phyloP scores from a whole-genome alignment of 345 rosid genomes.

The Hibiscus tridactylites region DNA sequence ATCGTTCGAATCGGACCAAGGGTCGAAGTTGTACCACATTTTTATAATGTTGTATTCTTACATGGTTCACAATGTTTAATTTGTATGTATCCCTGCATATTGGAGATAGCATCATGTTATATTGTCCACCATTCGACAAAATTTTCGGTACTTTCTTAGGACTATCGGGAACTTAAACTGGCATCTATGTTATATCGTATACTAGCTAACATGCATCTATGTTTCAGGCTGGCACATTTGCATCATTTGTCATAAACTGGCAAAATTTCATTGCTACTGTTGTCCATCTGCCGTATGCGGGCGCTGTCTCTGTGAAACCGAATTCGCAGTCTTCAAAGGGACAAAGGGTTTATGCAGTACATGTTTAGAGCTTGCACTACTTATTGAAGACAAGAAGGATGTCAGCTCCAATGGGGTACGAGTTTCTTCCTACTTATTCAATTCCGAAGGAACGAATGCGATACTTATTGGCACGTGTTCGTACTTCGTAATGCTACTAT shows the following conservation, averaged over 20 bases:
- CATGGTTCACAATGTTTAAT: not conserved
- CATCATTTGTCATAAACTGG: conserved; percentile 25
- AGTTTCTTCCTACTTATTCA: not conserved
- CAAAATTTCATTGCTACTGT: conserved; percentile 42
- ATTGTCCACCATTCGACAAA: too few relatives aligned
- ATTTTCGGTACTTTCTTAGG: too few relatives aligned
- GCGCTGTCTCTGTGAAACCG: conserved; percentile 22
- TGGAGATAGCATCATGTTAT: too few relatives aligned
- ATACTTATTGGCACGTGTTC: not conserved
- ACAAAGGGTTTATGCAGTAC: conserved; percentile 31
- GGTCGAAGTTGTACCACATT: too few relatives aligned
- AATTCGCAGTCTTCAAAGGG: conserved; percentile 23
- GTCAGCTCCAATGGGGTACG: conserved; percentile 30
- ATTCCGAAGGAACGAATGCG: not conserved
- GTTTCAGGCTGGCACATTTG: conserved; percentile 49
- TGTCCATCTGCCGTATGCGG: conserved; percentile 46
- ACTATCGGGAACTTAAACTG: too few relatives aligned
- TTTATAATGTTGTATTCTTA: not conserved
- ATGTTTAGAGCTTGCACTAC: conserved; percentile 34
- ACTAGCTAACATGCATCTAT: conserved; percentile 4
- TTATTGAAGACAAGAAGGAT: conserved; percentile 34
- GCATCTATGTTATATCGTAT: not conserved
- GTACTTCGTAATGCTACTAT: not conserved
- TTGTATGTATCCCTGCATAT: not conserved
- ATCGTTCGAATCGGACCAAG: too few relatives aligned